These are phyloP conservation scores for Leccinum barrowsii DNA, from an alignment of 768 basidiomycete species.

Conservation along the genomic window DNA sequence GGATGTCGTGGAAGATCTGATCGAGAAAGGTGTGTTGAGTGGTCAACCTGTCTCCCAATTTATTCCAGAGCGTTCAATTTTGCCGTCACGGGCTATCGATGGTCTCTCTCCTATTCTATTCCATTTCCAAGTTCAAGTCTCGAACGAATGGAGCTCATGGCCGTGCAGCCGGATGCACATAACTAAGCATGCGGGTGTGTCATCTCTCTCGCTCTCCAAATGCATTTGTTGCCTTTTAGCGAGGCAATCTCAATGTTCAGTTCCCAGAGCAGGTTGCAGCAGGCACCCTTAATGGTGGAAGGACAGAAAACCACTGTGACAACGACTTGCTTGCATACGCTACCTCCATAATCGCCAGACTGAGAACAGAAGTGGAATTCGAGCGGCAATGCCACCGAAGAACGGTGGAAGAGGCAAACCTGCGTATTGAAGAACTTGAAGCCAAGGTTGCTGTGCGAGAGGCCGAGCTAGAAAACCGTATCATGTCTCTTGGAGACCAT, in stretches of 20 bases:
- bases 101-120: neutral
- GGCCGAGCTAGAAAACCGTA: slow-evolving; percentile 44
- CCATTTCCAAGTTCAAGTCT: slow-evolving; percentile 39
- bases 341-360: slow-evolving; percentile 39
- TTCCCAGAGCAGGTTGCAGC: slow-evolving; percentile 19
- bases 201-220: slow-evolving; percentile 2
- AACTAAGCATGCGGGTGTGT: slow-evolving; percentile 42
- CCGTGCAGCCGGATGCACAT: slow-evolving; percentile 43
- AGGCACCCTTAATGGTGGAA: neutral
- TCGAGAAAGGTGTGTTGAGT: slow-evolving; percentile 54
- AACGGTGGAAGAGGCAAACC: slow-evolving; percentile 39
- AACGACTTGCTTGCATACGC: slow-evolving; percentile 40
- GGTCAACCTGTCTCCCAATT: neutral
- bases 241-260: slow-evolving; percentile 19
- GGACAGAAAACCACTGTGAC: slow-evolving; percentile 3
- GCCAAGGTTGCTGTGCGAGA: slow-evolving; percentile 58
- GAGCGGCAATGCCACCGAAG: slow-evolving; percentile 43
- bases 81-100: neutral
- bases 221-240: slow-evolving; percentile 14
- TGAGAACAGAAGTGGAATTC: slow-evolving; percentile 41
- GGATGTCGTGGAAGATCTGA: slow-evolving; percentile 48
- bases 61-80: neutral
- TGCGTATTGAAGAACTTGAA: slow-evolving; percentile 42
- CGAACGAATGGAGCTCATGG: slow-evolving; percentile 44
- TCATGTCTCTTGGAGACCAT: slow-evolving; percentile 12